A percentile compares a stretch with the other conserved stretches of the same genome.
phyloP scores from a whole-genome alignment of 1,284 basidiomycete species.

The Phellinidium pouzarii region DNA sequence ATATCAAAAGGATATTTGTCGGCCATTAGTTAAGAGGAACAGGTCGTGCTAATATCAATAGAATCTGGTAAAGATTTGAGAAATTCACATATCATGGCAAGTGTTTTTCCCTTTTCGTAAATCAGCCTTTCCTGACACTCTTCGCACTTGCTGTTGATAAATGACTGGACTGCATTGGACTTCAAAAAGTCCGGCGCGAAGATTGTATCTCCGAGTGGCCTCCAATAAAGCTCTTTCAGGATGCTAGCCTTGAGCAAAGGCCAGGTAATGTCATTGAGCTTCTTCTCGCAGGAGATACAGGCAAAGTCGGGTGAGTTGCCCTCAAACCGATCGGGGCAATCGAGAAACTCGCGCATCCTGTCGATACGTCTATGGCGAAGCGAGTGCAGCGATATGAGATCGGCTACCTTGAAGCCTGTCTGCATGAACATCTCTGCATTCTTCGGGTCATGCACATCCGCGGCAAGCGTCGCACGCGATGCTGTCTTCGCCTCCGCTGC shows the following conservation, averaged over 20 bases:
- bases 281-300: constrained; percentile 15
- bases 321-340: constrained; percentile 16
- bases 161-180: constrained; percentile 17
- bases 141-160: constrained; percentile 18
- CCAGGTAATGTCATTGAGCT: constrained; percentile 17
- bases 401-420: constrained; percentile 14
- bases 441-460: constrained; percentile 14
- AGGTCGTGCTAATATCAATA: constrained; percentile 13
- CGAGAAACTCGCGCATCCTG: constrained; percentile 13
- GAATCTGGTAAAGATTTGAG: constrained; percentile 16
- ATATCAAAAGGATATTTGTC: no score
- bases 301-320: constrained; percentile 16
- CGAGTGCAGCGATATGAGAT: constrained; percentile 13
- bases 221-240: constrained; percentile 15
- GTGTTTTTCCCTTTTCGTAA: constrained; percentile 18
- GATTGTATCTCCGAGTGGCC: constrained; percentile 18
- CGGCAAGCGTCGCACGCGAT: constrained; percentile 10
- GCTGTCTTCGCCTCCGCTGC: constrained; percentile 14
- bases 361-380: constrained; percentile 16
- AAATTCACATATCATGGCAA: constrained; percentile 19
- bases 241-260: constrained; percentile 18
- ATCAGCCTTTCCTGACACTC: constrained; percentile 18
- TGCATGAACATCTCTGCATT: constrained; percentile 11
- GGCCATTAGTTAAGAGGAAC: neutral
- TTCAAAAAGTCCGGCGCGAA: constrained; percentile 17